phyloP scores from a whole-genome alignment of 768 basidiomycete species.

The Tulasnella sp. region DNA sequence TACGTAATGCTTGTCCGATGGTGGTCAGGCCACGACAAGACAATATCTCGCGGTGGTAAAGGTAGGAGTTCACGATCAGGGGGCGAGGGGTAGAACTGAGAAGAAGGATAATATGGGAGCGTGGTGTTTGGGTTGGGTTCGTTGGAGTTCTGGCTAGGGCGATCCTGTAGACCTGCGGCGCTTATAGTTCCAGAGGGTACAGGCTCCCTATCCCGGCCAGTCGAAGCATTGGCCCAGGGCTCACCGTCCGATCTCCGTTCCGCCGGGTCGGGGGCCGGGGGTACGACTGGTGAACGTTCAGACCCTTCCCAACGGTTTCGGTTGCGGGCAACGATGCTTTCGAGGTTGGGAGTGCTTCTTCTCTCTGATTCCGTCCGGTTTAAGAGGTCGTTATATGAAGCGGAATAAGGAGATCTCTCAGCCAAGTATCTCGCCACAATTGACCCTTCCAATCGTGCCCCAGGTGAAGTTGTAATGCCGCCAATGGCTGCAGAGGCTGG shows the following conservation, averaged over 20 bases:
- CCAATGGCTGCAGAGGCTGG: neutral
- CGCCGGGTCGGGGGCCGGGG: neutral
- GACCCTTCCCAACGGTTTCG: neutral
- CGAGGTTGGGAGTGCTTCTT: neutral
- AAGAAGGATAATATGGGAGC: neutral
- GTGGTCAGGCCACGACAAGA: slow-evolving; percentile 36
- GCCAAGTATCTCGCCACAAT: neutral
- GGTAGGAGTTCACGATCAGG: neutral
- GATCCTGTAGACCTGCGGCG: neutral
- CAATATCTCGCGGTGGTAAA: slow-evolving; percentile 7
- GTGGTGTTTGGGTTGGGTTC: neutral
- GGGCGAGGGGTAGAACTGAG: neutral
- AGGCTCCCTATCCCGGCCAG: neutral
- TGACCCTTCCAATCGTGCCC: neutral
- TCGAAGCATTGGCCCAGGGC: neutral
- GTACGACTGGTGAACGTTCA: neutral
- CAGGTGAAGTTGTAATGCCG: neutral
- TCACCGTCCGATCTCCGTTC: neutral
- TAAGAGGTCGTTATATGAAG: neutral
- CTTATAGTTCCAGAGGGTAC: neutral
- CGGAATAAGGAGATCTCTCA: neutral
- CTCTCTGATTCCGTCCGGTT: neutral
- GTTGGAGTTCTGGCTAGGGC: neutral
- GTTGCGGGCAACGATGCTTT: neutral
- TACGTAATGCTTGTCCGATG: slow-evolving; percentile 55